Conservation (phyloP, 495 filamentous ascomycete genomes). For the Neurospora sp. region DNA sequence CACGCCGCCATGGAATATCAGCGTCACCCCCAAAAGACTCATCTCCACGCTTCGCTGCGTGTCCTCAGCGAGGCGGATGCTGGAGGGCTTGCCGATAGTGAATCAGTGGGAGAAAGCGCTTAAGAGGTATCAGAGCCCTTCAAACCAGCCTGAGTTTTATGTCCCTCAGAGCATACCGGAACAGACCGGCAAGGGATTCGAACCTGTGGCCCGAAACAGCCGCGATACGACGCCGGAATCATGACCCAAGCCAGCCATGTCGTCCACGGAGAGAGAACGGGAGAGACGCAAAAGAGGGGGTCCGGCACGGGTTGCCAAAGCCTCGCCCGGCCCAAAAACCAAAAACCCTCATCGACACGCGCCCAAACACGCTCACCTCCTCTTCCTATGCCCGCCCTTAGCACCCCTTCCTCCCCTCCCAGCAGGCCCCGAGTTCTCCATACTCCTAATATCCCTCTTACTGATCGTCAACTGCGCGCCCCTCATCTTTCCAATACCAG, state of each 20-base stretch:
- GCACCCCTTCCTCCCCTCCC: constrained; percentile 16
- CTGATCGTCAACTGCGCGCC: constrained; percentile 73
- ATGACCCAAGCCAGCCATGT: background rate
- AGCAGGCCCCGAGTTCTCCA: constrained; percentile 34
- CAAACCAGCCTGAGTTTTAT: background rate
- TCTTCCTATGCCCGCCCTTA: constrained; percentile 1
- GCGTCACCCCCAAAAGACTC: background rate
- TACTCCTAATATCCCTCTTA: constrained; percentile 60
- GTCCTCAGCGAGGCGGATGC: background rate
- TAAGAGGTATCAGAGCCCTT: background rate
- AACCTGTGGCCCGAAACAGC: background rate
- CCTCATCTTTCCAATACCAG: constrained; percentile 68
- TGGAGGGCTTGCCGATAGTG: background rate
- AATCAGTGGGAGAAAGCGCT: background rate
- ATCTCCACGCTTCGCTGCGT: background rate
- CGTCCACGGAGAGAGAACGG: background rate
- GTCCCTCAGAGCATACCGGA: background rate
- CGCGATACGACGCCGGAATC: background rate
- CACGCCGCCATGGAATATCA: background rate
- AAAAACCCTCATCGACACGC: background rate
- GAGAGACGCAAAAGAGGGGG: background rate
- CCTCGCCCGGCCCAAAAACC: background rate
- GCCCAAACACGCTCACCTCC: constrained; percentile 9
- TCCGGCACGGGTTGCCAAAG: background rate
- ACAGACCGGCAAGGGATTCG: background rate